phyloP scores from a whole-genome alignment of 305 asterid genomes.

The Solanum chacoense region DNA sequence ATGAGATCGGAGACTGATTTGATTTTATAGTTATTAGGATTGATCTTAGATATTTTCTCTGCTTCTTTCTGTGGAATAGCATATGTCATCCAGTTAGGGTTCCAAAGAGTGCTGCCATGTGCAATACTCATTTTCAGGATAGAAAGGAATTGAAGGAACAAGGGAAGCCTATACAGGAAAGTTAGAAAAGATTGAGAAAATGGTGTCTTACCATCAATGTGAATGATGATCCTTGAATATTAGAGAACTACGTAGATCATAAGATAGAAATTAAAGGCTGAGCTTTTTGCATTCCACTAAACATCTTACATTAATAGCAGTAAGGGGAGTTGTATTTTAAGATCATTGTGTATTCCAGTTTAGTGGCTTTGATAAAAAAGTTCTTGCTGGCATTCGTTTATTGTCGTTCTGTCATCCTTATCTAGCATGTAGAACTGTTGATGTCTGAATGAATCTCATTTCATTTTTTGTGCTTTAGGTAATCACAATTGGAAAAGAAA shows the following conservation, averaged over 20 bases:
- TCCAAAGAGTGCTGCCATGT: not conserved
- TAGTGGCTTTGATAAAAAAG: not conserved
- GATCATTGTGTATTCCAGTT: not conserved
- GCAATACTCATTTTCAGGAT: not conserved
- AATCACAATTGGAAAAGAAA: constrained; percentile 74
- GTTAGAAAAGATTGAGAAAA: not conserved
- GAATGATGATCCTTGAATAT: not conserved
- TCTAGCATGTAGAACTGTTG: not conserved
- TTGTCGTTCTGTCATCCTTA: not conserved
- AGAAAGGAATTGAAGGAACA: not conserved
- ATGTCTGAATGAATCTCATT: not conserved
- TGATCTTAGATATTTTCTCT: not conserved
- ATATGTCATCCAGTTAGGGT: not conserved
- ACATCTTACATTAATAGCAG: not conserved
- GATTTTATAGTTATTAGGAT: not conserved
- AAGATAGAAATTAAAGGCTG: not conserved
- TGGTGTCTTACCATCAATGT: not conserved
- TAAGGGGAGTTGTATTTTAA: not conserved
- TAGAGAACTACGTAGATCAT: not conserved
- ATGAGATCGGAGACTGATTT: not conserved
- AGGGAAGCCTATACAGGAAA: not conserved
- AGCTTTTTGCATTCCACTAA: not conserved
- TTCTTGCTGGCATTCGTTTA: not conserved
- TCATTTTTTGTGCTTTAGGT: constrained; percentile 36
- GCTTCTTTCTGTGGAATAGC: not conserved